Conservation (phyloP, 2,329 filamentous ascomycete species). For the Neobulgaria alba region DNA sequence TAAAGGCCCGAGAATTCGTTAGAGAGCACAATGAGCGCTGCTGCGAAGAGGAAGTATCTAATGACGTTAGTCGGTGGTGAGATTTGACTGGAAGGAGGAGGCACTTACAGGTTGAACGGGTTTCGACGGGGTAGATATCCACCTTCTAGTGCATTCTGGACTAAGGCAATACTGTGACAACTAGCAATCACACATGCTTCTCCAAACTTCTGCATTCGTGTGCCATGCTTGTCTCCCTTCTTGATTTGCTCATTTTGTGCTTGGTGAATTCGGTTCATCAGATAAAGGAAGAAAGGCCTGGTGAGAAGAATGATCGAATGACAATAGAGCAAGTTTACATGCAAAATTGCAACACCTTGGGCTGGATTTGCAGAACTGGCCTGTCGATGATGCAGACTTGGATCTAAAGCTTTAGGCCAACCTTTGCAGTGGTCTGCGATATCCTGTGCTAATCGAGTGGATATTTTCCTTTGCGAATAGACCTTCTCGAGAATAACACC, state of each 20-base stretch:
- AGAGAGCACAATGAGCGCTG: constrained; percentile 44
- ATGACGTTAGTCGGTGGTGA: background rate
- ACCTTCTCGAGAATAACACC: constrained; percentile 49
- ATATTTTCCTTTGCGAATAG: constrained; percentile 52
- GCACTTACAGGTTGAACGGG: constrained; percentile 47
- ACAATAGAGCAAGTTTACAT: constrained; percentile 52
- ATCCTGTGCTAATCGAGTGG: constrained; percentile 46
- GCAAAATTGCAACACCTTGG: constrained; percentile 50
- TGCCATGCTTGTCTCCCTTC: constrained; percentile 24
- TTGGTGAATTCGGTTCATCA: constrained; percentile 38
- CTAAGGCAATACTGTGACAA: constrained; percentile 40
- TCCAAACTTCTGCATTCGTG: constrained; percentile 38
- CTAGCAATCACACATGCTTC: constrained; percentile 43
- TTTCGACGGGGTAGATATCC: constrained; percentile 42
- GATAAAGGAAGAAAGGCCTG: constrained; percentile 54
- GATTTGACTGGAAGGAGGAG: background rate
- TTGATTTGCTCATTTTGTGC: constrained; percentile 26
- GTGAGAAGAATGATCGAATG: constrained; percentile 56
- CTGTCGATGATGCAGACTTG: constrained; percentile 41
- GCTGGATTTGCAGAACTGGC: constrained; percentile 36
- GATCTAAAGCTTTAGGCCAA: constrained; percentile 42
- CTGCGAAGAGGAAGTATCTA: constrained; percentile 49
- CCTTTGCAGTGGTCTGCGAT: constrained; percentile 44
- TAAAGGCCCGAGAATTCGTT: constrained; percentile 48
- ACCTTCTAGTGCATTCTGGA: constrained; percentile 36